phyloP scores from a whole-genome alignment of 1,284 basidiomycete genomes.

The Porodaedalea pini region DNA sequence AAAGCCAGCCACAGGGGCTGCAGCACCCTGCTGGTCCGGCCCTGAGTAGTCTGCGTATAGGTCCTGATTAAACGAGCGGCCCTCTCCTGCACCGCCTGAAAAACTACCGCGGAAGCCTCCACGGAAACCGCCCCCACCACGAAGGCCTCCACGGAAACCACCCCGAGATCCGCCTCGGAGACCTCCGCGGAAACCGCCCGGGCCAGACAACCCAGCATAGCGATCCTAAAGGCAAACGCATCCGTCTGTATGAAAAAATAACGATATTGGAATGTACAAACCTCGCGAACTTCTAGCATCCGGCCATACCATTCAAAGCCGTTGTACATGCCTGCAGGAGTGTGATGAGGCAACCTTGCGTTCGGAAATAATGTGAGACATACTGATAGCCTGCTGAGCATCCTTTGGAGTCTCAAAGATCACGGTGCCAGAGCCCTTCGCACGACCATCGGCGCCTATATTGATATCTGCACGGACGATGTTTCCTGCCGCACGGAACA shows the following conservation, averaged over 20 bases:
- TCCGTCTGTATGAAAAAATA: not conserved
- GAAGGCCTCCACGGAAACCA: slow-evolving; percentile 59
- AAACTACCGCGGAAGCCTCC: slow-evolving; percentile 50
- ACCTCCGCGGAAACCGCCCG: slow-evolving; percentile 60
- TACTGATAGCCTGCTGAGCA: slow-evolving; percentile 87
- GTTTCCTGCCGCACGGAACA: slow-evolving; percentile 92
- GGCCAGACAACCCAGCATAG: slow-evolving; percentile 75
- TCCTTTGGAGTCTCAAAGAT: slow-evolving; percentile 91
- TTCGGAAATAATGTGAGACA: slow-evolving; percentile 29
- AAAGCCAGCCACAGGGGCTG: slow-evolving; percentile 27
- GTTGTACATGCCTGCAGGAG: slow-evolving; percentile 78
- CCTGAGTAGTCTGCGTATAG: slow-evolving; percentile 81
- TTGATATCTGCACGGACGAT: slow-evolving; percentile 95
- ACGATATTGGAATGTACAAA: slow-evolving; percentile 33
- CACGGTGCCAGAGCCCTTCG: slow-evolving; percentile 93
- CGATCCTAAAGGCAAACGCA: slow-evolving; percentile 59
- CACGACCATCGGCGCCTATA: slow-evolving; percentile 85
- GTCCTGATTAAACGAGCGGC: slow-evolving; percentile 74
- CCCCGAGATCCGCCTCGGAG: slow-evolving; percentile 56
- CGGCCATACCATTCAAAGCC: slow-evolving; percentile 94
- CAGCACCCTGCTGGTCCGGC: slow-evolving; percentile 57
- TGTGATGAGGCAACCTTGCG: slow-evolving; percentile 6
- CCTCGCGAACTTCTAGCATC: slow-evolving; percentile 89
- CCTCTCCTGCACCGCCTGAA: slow-evolving; percentile 47
- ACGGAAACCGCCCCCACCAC: slow-evolving; percentile 43